Conservation (phyloP, 495 filamentous ascomycete species). For the Jackrogersella multiformis region DNA sequence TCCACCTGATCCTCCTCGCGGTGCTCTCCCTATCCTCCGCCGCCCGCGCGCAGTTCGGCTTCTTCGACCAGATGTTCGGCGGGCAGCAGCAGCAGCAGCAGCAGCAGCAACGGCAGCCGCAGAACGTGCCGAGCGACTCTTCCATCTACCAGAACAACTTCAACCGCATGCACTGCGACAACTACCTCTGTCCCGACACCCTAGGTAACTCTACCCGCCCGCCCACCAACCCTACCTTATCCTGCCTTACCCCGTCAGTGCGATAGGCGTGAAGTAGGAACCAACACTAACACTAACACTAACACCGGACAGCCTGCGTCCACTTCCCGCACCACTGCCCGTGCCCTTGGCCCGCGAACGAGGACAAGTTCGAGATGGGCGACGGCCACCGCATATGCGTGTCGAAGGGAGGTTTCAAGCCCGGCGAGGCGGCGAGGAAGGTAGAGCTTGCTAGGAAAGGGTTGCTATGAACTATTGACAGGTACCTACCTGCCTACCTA, state of each 20-base stretch:
- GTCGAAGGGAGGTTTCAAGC: slow-evolving; percentile 82
- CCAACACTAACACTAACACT: not conserved
- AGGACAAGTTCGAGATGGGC: slow-evolving; percentile 89
- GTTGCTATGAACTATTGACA: slow-evolving; percentile 65
- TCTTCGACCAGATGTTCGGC: slow-evolving; percentile 84
- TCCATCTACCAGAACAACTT: slow-evolving; percentile 78
- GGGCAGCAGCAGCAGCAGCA: slow-evolving; percentile 60
- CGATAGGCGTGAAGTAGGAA: too few species aligned
- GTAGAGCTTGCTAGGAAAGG: slow-evolving; percentile 86
- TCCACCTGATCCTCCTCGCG: slow-evolving; percentile 41
- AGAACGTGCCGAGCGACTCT: slow-evolving; percentile 83
- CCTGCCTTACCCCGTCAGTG: too few species aligned
- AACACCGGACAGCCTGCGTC: slow-evolving; percentile 70
- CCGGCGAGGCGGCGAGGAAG: slow-evolving; percentile 77
- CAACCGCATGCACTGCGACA: slow-evolving; percentile 74
- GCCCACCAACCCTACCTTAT: too few species aligned
- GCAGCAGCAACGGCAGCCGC: slow-evolving; percentile 69
- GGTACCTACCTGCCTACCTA: too few species aligned
- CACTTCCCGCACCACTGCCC: slow-evolving; percentile 95
- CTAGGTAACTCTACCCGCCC: slow-evolving; percentile 56
- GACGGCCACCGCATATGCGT: slow-evolving; percentile 84
- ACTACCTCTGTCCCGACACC: slow-evolving; percentile 91
- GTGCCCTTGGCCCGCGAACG: slow-evolving; percentile 79
- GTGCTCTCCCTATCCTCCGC: slow-evolving; percentile 47
- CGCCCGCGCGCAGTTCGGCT: slow-evolving; percentile 74